Percentiles rank a stretch among this genome's conserved stretches.
These are phyloP conservation scores for Termitomyces sp. DNA, from an alignment of 768 basidiomycete genomes.

Conservation along the genomic window DNA sequence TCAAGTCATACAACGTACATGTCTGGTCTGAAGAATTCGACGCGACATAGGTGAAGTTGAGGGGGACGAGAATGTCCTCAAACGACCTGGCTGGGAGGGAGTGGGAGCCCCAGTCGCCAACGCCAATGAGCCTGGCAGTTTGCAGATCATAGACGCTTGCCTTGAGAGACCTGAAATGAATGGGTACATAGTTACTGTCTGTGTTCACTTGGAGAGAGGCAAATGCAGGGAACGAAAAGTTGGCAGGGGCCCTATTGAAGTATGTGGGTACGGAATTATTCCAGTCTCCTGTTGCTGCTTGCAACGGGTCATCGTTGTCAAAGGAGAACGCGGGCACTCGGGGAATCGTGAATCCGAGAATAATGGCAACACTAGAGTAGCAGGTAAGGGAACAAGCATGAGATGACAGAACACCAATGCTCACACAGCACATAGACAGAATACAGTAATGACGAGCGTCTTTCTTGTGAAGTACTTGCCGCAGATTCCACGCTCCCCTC, in stretches of 20 bases:
- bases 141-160: slow-evolving; percentile 68
- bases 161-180: slow-evolving; percentile 61
- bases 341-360: slow-evolving; percentile 77
- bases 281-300: slow-evolving; percentile 52
- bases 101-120: slow-evolving; percentile 53
- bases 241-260: slow-evolving; percentile 78
- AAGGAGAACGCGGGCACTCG: slow-evolving; percentile 73
- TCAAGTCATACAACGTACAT: slow-evolving; percentile 37
- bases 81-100: slow-evolving; percentile 64
- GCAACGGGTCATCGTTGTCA: slow-evolving; percentile 50
- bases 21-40: slow-evolving; percentile 78
- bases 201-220: slow-evolving; percentile 78
- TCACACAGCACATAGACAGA: slow-evolving; percentile 52
- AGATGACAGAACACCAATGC: slow-evolving; percentile 17
- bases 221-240: slow-evolving; percentile 82
- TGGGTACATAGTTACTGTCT: slow-evolving; percentile 64
- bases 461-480: slow-evolving; percentile 75
- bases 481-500: slow-evolving; percentile 75
- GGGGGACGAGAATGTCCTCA: slow-evolving; percentile 61
- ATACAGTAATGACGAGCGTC: slow-evolving; percentile 62
- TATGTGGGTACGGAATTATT: slow-evolving; percentile 46
- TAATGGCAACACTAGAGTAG: slow-evolving; percentile 48
- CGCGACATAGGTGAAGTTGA: slow-evolving; percentile 81
- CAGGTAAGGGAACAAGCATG: slow-evolving; percentile 2
- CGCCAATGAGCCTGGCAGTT: slow-evolving; percentile 58